Evolutionary conservation across 805 yeast genomes (phyloP).

Genomic region (Saturnispora diversa): DNA sequence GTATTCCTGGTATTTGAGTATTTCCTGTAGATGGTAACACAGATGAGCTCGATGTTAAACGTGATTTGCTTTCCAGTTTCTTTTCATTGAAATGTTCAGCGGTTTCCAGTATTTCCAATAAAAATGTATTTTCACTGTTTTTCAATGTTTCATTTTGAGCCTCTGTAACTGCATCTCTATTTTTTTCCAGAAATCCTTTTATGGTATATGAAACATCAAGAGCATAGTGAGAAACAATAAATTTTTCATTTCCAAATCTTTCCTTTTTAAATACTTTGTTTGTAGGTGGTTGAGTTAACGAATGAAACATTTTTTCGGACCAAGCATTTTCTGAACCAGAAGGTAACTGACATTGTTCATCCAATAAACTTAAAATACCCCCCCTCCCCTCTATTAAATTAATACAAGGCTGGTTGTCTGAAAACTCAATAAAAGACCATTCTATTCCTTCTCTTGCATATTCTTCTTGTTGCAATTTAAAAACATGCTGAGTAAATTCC

Average conservation of each 20-base stretch:
- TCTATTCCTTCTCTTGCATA: slow-evolving; percentile 85
- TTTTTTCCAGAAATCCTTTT: slow-evolving; percentile 93
- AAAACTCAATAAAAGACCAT: slow-evolving; percentile 93
- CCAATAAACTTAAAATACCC: slow-evolving; percentile 81
- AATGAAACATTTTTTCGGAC: slow-evolving; percentile 83
- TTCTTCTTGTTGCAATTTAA: slow-evolving; percentile 94
- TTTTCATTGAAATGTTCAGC: slow-evolving; percentile 47
- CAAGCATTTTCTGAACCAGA: slow-evolving; percentile 89
- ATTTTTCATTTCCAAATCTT: slow-evolving; percentile 85
- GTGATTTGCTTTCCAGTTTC: neutral
- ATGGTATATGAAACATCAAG: slow-evolving; percentile 85
- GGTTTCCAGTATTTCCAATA: slow-evolving; percentile 55
- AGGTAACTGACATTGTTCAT: slow-evolving; percentile 92
- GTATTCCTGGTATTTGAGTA: too few species aligned
- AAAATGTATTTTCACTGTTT: slow-evolving; percentile 58
- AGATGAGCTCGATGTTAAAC: too few species aligned
- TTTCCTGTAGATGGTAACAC: too few species aligned
- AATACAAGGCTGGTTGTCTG: slow-evolving; percentile 96
- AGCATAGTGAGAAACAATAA: slow-evolving; percentile 89
- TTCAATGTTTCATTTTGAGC: slow-evolving; percentile 82
- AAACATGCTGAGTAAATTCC: slow-evolving; percentile 94
- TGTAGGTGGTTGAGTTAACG: slow-evolving; percentile 70
- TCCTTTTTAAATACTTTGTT: slow-evolving; percentile 84
- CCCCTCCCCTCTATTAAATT: slow-evolving; percentile 78
- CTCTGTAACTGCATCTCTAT: slow-evolving; percentile 94